Percentiles rank a stretch among this genome's conserved stretches.
Conservation (phyloP, 129 eudicot genomes). For the Dittrichia graveolens region DNA sequence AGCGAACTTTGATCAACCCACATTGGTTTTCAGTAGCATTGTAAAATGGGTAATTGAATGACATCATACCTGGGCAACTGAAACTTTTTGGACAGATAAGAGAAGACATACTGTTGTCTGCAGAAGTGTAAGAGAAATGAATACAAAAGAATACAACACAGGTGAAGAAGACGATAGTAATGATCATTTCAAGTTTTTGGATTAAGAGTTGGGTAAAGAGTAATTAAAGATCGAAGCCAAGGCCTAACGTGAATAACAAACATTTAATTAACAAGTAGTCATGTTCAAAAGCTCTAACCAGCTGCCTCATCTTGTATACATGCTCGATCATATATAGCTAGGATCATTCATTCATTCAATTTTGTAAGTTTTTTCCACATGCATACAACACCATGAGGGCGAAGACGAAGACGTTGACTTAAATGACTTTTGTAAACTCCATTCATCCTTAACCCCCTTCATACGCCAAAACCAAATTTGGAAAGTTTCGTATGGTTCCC, state of each 20-base stretch:
- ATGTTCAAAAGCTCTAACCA: too few relatives aligned
- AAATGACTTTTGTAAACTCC: slow-evolving; percentile 17
- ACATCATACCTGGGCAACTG: neutral
- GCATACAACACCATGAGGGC: too few relatives aligned
- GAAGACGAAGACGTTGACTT: slow-evolving; percentile 20
- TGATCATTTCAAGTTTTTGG: too few relatives aligned
- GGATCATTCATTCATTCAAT: too few relatives aligned
- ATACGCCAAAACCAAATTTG: slow-evolving; percentile 19
- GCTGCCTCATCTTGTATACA: too few relatives aligned
- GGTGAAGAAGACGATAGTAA: neutral
- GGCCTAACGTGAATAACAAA: neutral
- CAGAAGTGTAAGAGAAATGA: slow-evolving; percentile 19
- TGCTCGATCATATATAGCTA: too few relatives aligned
- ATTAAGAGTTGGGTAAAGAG: too few relatives aligned
- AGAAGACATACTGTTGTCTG: neutral
- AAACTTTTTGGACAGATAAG: slow-evolving; percentile 29
- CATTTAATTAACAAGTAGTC: neutral
- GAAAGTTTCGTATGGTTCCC: slow-evolving; percentile 23
- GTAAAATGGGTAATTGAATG: neutral
- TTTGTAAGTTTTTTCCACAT: neutral
- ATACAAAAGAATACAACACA: slow-evolving; percentile 2
- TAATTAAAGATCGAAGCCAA: too few relatives aligned
- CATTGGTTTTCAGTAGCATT: neutral
- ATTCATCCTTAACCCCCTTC: slow-evolving; percentile 22
- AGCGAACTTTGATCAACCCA: slow-evolving; percentile 29